Base-by-base conservation (phyloP, 305 asterid genomes). In the Solanum hybrid region DNA sequence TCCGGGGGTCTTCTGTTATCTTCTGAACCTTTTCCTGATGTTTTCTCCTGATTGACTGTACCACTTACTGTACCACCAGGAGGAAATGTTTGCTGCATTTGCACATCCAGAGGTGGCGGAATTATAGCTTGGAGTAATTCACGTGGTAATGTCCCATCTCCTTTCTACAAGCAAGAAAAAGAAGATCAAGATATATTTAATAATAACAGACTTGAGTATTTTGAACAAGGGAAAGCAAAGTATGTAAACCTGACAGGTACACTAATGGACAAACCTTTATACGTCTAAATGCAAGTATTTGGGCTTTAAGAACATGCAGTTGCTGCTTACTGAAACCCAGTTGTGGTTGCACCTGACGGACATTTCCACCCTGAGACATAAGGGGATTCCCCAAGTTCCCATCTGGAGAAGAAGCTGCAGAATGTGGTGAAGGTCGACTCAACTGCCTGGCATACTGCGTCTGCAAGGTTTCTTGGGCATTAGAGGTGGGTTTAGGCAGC, bases 261-360 rank as follows among this genome's bases (percentile, higher is more conserved):
- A 88, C 75, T 73, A 78, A 87, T 37, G 85, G 69, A 82, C 96
- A 88, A 89, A 97, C 99, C 99, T 97, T 97, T 71, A 97, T 87
- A 88, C 99, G 99, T 93, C 99, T 94, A 93, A 97, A 97, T 75
- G 98, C 99, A 88, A 96, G 99, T 92, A 97, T 97, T 88, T 97
- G 99, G 72, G 99, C 99, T 93, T 97, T 97, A 89, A 97, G 98
- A 89, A 94, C 99, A 90, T 95, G 99, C 85, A 94, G 91, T 91
- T 97, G 99, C 92, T 95, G 98, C 92, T 95, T 97, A 77, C 98
- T 94, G 91, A 97, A 97, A 86, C 99, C 98, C 85, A 88, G 92
- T 19, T 92, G 92, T 76, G 95, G 95, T 86, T 89, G 95, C 90
- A 85, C 91, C 79, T 92, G 95, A 24, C 94, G 89, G 89, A 80